Base-by-base conservation (phyloP, 1,284 basidiomycete genomes). In the Fistulina hepatica region DNA sequence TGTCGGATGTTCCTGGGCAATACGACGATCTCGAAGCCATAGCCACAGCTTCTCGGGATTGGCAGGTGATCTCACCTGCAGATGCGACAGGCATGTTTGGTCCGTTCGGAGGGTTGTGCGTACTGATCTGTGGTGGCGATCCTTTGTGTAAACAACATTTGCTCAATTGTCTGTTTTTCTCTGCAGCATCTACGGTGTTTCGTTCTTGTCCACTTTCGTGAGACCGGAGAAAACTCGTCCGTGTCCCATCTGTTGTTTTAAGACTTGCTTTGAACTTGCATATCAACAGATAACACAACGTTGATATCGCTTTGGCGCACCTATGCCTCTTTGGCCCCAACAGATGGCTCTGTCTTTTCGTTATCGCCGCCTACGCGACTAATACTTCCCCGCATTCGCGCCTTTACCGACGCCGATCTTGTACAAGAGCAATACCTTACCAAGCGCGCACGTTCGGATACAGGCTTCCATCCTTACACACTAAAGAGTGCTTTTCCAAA, bases 221-320 rank as follows among this genome's bases (percentile, higher is more conserved):
- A 8, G 12, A 24, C 11, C 34, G 12, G n/a, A n/a, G n/a, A n/a
- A n/a, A n/a, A 39, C 26, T 10, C 5, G 13, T 13, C 13, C 7
- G 27, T 26, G 32, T 31, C 21, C 41, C 17, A 60, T 77, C 35
- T 65, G 65, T 11, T 74, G 70, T 17, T 66, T 72, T n/a, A n/a
- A n/a, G n/a, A n/a, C n/a, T n/a, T n/a, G n/a, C n/a, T n/a, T n/a
- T n/a, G n/a, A 6, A 70, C 67, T 15, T 77, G 71, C 66, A 59
- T 79, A 49, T 65, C 69, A 32, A 64, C 61, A 5, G 72, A 77
- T 39, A 75, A 77, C 37, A 76, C 83, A 38, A 81, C 84, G 0
- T 63, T 92, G 21, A 71, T 89, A 34, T 74, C 84, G 3, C 63
- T 92, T 21, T 86, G 83, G 77, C 72, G 82, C 24, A 76, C 77